Percentiles rank a stretch among this genome's conserved stretches.
phyloP scores from a whole-genome alignment of 139 green algal genomes.

The Coelastrella sp. region DNA sequence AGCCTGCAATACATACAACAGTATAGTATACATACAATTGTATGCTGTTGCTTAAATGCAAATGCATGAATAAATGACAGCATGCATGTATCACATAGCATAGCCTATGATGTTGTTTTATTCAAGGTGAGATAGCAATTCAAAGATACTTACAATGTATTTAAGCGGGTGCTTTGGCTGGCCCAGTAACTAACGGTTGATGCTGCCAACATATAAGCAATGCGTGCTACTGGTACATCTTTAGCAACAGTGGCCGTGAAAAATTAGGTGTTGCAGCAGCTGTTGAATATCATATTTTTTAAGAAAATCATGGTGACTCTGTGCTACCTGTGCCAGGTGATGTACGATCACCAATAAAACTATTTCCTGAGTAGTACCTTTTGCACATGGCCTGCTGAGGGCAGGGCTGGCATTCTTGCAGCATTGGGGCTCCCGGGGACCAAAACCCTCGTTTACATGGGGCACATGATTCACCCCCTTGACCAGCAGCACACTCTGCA shows the following conservation, averaged over 20 bases:
- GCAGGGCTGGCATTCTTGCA: not conserved
- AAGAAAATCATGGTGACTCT: not conserved
- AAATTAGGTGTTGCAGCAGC: no score
- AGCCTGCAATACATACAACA: not conserved
- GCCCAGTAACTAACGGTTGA: no score
- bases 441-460: not conserved
- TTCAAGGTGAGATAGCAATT: no score
- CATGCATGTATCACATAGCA: no score
- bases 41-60: not conserved
- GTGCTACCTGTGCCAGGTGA: not conserved
- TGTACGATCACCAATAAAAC: not conserved
- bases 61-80: not conserved
- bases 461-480: not conserved
- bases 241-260: no score
- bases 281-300: no score
- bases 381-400: not conserved
- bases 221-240: no score
- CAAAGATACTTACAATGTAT: no score
- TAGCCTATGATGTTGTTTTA: no score
- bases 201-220: no score
- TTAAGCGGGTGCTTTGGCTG: no score
- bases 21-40: not conserved
- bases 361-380: not conserved
- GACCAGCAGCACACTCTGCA: not conserved
- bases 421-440: not conserved